Percentiles rank a stretch among this genome's conserved stretches.
Conservation (phyloP, 2,329 filamentous ascomycete species). For the Claviceps lovelessii region DNA sequence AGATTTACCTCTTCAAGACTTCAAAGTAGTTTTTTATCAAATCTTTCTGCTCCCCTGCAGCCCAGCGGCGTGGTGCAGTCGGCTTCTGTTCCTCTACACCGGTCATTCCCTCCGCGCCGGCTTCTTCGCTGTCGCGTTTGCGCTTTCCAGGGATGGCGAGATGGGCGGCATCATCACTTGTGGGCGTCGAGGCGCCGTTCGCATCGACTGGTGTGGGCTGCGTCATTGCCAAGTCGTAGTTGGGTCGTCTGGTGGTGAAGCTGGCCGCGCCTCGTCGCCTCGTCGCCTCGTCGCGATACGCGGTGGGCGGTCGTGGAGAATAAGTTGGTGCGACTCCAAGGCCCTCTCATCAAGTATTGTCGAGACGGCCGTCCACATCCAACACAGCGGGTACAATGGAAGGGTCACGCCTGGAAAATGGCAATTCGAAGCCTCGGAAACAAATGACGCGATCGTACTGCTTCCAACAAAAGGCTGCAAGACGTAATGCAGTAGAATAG, state of each 20-base stretch:
- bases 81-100: constrained; percentile 14
- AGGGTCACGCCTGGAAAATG: constrained; percentile 10
- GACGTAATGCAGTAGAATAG: constrained; percentile 17
- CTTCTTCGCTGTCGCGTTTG: constrained; percentile 41
- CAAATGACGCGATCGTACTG: constrained; percentile 7
- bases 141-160: constrained; percentile 33
- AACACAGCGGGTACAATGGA: constrained; percentile 17
- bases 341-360: constrained; percentile 23
- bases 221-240: constrained; percentile 23
- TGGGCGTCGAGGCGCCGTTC: constrained; percentile 28
- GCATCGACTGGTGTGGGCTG: constrained; percentile 24
- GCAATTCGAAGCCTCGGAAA: constrained; percentile 4
- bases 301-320: constrained; percentile 18
- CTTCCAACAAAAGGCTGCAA: constrained; percentile 12
- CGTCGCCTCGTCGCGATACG: constrained; percentile 29
- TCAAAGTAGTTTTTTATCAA: constrained; percentile 25
- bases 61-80: constrained; percentile 11
- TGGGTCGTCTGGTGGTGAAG: constrained; percentile 8
- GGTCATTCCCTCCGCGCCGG: constrained; percentile 18
- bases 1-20: constrained; percentile 24
- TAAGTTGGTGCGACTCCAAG: constrained; percentile 26
- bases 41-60: constrained; percentile 18
- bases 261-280: constrained; percentile 25
- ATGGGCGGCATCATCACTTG: constrained; percentile 16
- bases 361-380: constrained; percentile 18